phyloP scores from a whole-genome alignment of 441 rosid species.

The Arabidopsis hybrid region DNA sequence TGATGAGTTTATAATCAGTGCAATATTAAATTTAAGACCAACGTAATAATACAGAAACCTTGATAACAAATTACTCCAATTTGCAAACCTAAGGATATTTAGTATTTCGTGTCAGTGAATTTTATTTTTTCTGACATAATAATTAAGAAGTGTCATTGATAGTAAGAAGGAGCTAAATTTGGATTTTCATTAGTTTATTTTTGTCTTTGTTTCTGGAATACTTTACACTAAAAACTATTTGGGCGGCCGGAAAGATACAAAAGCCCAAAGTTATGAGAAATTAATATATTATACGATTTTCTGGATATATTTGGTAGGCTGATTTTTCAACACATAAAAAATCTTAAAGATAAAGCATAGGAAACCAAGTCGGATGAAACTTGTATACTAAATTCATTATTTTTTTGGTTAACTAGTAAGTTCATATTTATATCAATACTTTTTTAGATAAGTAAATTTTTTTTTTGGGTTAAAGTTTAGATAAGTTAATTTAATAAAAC shows the following conservation, averaged over 20 bases:
- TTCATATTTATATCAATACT: not conserved
- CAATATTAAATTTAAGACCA: not conserved
- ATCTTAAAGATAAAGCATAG: not conserved
- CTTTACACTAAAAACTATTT: slow-evolving; percentile 37
- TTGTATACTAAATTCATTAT: not conserved
- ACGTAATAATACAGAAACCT: not conserved
- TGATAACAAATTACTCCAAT: not conserved
- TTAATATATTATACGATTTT: slow-evolving; percentile 21
- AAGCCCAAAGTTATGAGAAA: slow-evolving; percentile 27
- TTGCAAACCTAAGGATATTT: not conserved
- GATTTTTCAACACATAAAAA: not conserved
- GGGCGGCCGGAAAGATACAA: slow-evolving; percentile 36
- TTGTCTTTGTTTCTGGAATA: slow-evolving; percentile 6
- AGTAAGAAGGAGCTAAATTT: not conserved
- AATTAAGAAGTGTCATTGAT: not conserved
- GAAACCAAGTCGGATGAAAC: slow-evolving; percentile 1
- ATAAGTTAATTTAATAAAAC: not conserved
- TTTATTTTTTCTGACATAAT: too few species aligned
- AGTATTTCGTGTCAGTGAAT: too few species aligned
- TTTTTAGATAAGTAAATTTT: not conserved
- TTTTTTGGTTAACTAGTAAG: not conserved
- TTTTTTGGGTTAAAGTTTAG: too few species aligned
- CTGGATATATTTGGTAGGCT: slow-evolving; percentile 23
- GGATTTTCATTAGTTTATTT: slow-evolving; percentile 6
- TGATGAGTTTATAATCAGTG: not conserved